Base-by-base conservation (phyloP, 108 stramenopile species). In the Poteriospumella lacustris region DNA sequence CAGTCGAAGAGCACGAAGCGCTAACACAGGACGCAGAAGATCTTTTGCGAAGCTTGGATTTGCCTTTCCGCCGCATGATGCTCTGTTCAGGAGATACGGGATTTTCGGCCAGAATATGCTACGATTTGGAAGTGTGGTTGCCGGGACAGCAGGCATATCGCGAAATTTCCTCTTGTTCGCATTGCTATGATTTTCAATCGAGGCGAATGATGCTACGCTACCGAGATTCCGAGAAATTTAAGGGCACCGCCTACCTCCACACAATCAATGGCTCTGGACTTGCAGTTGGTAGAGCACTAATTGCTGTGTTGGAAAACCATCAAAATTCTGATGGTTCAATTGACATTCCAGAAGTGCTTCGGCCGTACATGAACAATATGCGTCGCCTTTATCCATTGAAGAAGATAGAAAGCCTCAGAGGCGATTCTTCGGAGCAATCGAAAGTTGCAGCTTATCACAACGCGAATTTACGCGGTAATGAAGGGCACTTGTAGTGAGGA, bases 111-210 rank as follows among this genome's bases (percentile, higher is more conserved):
- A 81, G 89, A 2, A 89, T 91, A 41, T 97, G 96, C 79, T 97
- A 95, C 80, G 98, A 99, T 86, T 84, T 99, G 80, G 96, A 99
- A 76, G 98, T 95, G 0, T 99, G 95, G 94, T 86, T 99, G 77
- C 95, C 98, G 0, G 93, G 91, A n/a, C 88, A 87, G 42, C 43
- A 78, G 38, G 92, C 91, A 73, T 99, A 85, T 81, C 90, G 96
- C 24, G 98, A 99, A 84, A 94, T 99, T 52, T 90, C 91, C 39
- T 94, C 93, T 12, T 94, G 94, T 56, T 91, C 90, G 56, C 93
- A 95, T 76, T 96, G 94, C 72, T 92, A 92, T 40, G 96, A 99
- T 82, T 99, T 95, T 67, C 98, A 99, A 81, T 94, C 98, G 12
- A 85, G 92, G 42, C 91, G 98, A 38, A 95, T 97, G 92, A 88